A percentile compares a stretch with the other conserved stretches of the same genome.
phyloP scores from a whole-genome alignment of 1,284 basidiomycete species.

The Cutaneotrichosporon arboriforme region DNA sequence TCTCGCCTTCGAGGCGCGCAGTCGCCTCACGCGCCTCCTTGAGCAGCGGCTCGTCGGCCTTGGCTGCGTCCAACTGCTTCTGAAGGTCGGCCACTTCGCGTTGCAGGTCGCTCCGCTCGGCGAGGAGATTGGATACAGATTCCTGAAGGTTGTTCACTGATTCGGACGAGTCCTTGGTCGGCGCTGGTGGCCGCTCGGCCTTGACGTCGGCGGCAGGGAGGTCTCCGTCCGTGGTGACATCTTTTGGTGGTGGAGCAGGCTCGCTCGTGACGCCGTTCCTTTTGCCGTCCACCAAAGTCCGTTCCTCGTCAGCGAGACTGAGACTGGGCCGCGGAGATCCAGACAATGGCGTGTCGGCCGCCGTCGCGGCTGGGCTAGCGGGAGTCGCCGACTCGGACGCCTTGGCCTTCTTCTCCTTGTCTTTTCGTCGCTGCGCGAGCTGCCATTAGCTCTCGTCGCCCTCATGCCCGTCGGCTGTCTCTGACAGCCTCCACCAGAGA shows the following conservation, averaged over 20 bases:
- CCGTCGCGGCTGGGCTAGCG: slow-evolving; percentile 6
- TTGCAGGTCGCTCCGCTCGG: slow-evolving; percentile 38
- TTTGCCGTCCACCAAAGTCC: slow-evolving; percentile 1
- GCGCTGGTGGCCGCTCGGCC: neutral
- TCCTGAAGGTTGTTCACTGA: slow-evolving; percentile 27
- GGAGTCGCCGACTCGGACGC: slow-evolving; percentile 5
- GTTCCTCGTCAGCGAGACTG: slow-evolving; percentile 20
- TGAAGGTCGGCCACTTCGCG: slow-evolving; percentile 23
- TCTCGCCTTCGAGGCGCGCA: slow-evolving; percentile 32
- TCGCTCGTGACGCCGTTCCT: neutral
- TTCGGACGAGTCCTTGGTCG: neutral
- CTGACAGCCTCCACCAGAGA: too few species aligned
- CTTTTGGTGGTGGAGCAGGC: neutral
- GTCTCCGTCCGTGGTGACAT: neutral
- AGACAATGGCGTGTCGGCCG: slow-evolving; percentile 1
- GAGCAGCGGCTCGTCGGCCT: slow-evolving; percentile 31
- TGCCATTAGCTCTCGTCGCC: slow-evolving; percentile 1
- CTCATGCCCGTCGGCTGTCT: too few species aligned
- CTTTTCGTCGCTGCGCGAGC: slow-evolving; percentile 29
- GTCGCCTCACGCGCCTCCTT: slow-evolving; percentile 33
- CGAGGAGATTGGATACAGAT: slow-evolving; percentile 38
- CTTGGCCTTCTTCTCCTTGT: slow-evolving; percentile 27
- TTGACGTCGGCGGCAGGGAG: slow-evolving; percentile 1
- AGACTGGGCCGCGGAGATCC: slow-evolving; percentile 30
- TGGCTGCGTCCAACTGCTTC: slow-evolving; percentile 22